Evolutionary conservation across 805 yeast genomes (phyloP), one percentile per base, ranked within the genome.

Genomic region (Ascoidea rubescens): DNA sequence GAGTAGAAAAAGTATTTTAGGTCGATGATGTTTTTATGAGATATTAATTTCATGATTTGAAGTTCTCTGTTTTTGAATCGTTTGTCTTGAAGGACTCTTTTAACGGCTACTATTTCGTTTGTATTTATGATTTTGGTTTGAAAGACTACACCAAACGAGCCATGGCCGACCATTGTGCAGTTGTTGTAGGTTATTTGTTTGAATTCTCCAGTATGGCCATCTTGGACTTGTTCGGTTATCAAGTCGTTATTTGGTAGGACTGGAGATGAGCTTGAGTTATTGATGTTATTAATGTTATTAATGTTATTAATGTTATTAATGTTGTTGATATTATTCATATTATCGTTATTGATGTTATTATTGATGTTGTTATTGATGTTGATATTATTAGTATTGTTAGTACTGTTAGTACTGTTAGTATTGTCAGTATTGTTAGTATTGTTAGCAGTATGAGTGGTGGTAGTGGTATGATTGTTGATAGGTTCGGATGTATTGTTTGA

Each of bases 101-200:
- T 93, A 64, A 93, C 88, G 50, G 99, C 99, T 17, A 91, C 95
- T 46, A 80, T 77, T 60, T 82, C 86, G 55, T 84, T 80, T 28
- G 84, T 74, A 16, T 91, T 89, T 55, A 78, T 63, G 45, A 93
- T 72, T 54, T 78, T 80, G 5, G 96, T 88, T 59, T 87, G 93
- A 64, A 88, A 89, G n/a, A 93, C 99, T 42, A 89, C 90, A 2
- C 99, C 99, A 70, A 93, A 93, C n/a, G 98, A 90, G 8, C 99
- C 99, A 67, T 87, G 95, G n/a, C 99, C 99, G 46, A 91, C 93
- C 75, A 90, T 89, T 58, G 87, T 84, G 46, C 87, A 78, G 60
- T 84, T 88, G 16, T 90, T 84, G 69, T 87, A 88, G 49, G 82
- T 79, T 52, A 91, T 77, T 50, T 78, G 75, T 50, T 73, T 71